These are phyloP conservation scores for Xerocomus amazonicus DNA, from an alignment of 1,284 basidiomycete genomes.

Conservation along the genomic window DNA sequence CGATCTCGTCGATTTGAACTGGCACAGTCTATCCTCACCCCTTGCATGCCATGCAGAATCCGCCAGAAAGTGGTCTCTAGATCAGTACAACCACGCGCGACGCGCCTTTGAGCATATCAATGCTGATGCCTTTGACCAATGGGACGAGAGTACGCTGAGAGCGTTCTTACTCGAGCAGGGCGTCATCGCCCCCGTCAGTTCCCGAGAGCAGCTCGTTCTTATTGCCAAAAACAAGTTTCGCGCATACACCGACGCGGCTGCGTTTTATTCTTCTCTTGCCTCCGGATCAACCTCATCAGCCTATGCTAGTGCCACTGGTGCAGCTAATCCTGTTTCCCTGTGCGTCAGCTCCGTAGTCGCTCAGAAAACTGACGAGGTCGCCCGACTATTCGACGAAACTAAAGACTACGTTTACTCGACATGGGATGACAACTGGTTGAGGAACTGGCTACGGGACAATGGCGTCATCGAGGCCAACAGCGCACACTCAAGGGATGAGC, in stretches of 20 bases:
- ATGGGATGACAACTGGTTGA: slow-evolving; percentile 78
- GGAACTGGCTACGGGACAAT: slow-evolving; percentile 70
- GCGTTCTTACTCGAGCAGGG: slow-evolving; percentile 86
- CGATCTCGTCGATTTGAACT: slow-evolving; percentile 60
- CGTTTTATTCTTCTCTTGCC: slow-evolving; percentile 47
- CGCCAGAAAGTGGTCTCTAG: slow-evolving; percentile 46
- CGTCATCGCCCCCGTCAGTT: slow-evolving; percentile 75
- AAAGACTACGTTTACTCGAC: slow-evolving; percentile 86
- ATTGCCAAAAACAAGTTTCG: slow-evolving; percentile 73
- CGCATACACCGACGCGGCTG: slow-evolving; percentile 53
- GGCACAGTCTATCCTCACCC: slow-evolving; percentile 49
- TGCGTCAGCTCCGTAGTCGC: slow-evolving; percentile 40
- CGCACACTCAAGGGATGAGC: slow-evolving; percentile 61
- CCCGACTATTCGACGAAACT: slow-evolving; percentile 60
- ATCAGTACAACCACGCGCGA: slow-evolving; percentile 65
- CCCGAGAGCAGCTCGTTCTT: slow-evolving; percentile 74
- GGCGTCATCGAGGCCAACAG: slow-evolving; percentile 67
- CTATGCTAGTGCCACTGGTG: slow-evolving; percentile 27
- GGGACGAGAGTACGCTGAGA: slow-evolving; percentile 80
- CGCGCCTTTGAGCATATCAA: slow-evolving; percentile 58
- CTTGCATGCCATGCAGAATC: slow-evolving; percentile 14
- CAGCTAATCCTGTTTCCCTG: slow-evolving; percentile 43
- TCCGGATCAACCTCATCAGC: slow-evolving; percentile 60
- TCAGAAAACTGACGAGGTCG: slow-evolving; percentile 56
- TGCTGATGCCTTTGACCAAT: slow-evolving; percentile 59